Evolutionary conservation across 2,329 filamentous ascomycete genomes (phyloP).

Genomic region (Aspergillus eucalypticola): DNA sequence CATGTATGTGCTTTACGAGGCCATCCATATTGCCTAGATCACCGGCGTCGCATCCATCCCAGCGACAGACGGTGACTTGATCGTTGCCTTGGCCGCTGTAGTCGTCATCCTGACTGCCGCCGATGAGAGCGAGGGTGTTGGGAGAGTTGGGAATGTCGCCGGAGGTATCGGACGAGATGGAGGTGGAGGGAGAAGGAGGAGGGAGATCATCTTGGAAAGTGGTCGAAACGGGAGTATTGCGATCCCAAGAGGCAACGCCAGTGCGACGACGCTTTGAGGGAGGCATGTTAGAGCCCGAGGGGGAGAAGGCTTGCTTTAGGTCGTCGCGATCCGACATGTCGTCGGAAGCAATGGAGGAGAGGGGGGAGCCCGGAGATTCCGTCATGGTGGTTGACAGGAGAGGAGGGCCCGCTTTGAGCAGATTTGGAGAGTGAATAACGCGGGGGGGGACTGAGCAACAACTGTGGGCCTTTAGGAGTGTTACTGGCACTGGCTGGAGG

Average conservation of each 20-base stretch:
- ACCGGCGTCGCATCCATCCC: constrained; percentile 71
- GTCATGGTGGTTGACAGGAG: constrained; percentile 39
- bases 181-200: constrained; percentile 57
- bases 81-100: constrained; percentile 72
- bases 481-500: not conserved
- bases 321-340: constrained; percentile 59
- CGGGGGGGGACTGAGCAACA: constrained; percentile 5
- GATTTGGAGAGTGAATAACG: not conserved
- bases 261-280: constrained; percentile 53
- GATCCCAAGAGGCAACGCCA: constrained; percentile 46
- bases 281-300: constrained; percentile 44
- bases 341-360: constrained; percentile 65
- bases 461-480: not conserved
- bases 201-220: constrained; percentile 42
- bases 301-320: constrained; percentile 54
- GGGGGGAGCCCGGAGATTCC: constrained; percentile 62
- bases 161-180: constrained; percentile 87
- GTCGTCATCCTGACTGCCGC: constrained; percentile 52
- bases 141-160: constrained; percentile 77
- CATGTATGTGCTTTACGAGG: constrained; percentile 81
- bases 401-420: not conserved
- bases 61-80: constrained; percentile 75
- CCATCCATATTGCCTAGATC: constrained; percentile 79
- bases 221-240: constrained; percentile 53
- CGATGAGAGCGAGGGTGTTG: constrained; percentile 50